Conservation (phyloP, 2,329 filamentous ascomycete species). For the Phaeosphaeria sp. region DNA sequence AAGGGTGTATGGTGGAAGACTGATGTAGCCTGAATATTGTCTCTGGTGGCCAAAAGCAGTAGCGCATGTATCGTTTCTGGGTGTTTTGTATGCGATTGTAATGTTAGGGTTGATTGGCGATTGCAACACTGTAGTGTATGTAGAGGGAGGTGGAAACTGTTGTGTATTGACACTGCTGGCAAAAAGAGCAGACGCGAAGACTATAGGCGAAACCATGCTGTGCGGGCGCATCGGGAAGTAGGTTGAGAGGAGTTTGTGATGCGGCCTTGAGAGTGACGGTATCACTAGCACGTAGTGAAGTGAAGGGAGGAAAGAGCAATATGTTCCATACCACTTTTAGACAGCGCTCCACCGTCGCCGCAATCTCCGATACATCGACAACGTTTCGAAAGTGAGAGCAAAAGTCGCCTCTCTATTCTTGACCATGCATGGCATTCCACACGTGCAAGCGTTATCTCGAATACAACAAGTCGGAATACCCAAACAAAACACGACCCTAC, state of each 20-base stretch:
- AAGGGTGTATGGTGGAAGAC: constrained; percentile 60
- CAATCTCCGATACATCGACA: no score
- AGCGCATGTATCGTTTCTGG: constrained; percentile 65
- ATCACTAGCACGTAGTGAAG: constrained; percentile 12
- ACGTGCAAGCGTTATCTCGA: no score
- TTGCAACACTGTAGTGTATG: constrained; percentile 59
- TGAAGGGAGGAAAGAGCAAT: constrained; percentile 8
- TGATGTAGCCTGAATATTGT: constrained; percentile 72
- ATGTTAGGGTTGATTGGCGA: constrained; percentile 70
- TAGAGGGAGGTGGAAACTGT: constrained; percentile 49
- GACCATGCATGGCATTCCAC: no score
- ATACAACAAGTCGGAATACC: no score
- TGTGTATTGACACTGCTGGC: constrained; percentile 40
- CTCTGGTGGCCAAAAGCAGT: constrained; percentile 70
- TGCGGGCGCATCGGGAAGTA: constrained; percentile 25
- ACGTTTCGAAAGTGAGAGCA: no score
- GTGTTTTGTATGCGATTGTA: constrained; percentile 71
- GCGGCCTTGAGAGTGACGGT: not conserved
- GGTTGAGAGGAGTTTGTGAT: not conserved
- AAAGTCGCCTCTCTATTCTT: no score
- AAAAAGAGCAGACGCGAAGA: constrained; percentile 19
- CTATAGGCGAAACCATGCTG: constrained; percentile 47
- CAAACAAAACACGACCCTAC: not conserved
- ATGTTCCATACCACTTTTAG: no score
- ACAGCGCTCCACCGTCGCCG: no score